These are phyloP conservation scores for Globisporangium nunn DNA, from an alignment of 352 stramenopile genomes.

Conservation along the genomic window DNA sequence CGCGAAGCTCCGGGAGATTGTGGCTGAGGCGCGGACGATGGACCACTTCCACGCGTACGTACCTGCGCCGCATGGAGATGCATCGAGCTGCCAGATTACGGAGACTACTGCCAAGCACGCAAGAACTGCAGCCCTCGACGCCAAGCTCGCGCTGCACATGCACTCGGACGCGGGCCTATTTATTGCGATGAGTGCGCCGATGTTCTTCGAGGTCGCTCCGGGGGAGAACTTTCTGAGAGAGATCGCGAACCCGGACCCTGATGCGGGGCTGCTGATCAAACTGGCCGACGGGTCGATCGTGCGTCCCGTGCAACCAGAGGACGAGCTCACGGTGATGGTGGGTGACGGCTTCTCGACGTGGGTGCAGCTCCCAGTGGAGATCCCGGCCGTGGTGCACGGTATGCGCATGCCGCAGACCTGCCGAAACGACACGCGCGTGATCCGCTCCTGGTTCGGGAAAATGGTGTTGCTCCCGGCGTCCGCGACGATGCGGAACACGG, in stretches of 20 bases:
- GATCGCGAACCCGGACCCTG: constrained; percentile 12
- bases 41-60: constrained; percentile 21
- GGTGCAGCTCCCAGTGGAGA: constrained; percentile 7
- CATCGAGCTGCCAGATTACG: background rate
- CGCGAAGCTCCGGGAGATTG: constrained; percentile 7
- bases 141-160: constrained; percentile 12
- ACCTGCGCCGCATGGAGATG: background rate
- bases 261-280: constrained; percentile 13
- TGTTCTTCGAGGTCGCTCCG: constrained; percentile 10
- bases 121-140: background rate
- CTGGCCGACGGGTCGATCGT: constrained; percentile 5
- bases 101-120: too few species aligned
- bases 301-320: constrained; percentile 8
- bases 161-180: constrained; percentile 18
- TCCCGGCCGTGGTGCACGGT: constrained; percentile 17
- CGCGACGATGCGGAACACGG: constrained; percentile 19
- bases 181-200: constrained; percentile 16
- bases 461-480: constrained; percentile 25
- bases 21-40: constrained; percentile 9
- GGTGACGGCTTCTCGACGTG: constrained; percentile 17
- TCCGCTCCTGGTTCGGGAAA: constrained; percentile 35
- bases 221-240: background rate
- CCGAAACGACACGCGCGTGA: constrained; percentile 3
- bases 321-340: constrained; percentile 17
- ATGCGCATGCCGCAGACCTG: constrained; percentile 21